These are phyloP conservation scores for Phytophthora vignae DNA, from an alignment of 352 stramenopile genomes.

Conservation along the genomic window DNA sequence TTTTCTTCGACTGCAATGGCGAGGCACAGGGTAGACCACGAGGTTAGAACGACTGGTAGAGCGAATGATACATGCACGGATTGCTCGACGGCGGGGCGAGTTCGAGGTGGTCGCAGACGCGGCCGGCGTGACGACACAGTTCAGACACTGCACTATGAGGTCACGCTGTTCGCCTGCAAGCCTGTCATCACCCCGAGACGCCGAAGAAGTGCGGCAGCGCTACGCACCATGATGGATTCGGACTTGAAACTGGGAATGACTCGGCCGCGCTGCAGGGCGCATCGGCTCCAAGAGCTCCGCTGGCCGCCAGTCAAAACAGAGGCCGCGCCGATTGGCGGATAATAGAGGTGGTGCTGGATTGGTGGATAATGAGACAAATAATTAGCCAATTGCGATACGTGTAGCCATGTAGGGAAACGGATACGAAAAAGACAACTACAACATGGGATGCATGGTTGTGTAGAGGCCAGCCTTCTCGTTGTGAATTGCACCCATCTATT, in stretches of 20 bases:
- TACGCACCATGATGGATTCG: constrained; percentile 89
- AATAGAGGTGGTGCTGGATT: not conserved
- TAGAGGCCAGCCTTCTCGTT: too few relatives aligned
- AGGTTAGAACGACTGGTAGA: constrained; percentile 1
- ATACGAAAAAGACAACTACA: not conserved
- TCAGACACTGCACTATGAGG: not conserved
- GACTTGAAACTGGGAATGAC: constrained; percentile 86
- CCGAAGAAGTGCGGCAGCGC: not conserved
- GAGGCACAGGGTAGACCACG: not conserved
- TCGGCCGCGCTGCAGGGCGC: not conserved
- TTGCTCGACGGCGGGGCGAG: not conserved
- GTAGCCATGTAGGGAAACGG: not conserved
- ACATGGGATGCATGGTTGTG: too few relatives aligned
- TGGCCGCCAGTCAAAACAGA: constrained; percentile 35
- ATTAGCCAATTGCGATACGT: not conserved
- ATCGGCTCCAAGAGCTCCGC: not conserved
- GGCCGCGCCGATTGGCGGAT: constrained; percentile 26
- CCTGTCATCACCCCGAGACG: not conserved
- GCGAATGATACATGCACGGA: not conserved
- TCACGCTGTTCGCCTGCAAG: not conserved
- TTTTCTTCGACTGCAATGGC: constrained; percentile 78
- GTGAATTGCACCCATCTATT: too few relatives aligned
- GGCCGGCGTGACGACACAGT: constrained; percentile 6
- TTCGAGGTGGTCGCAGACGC: not conserved
- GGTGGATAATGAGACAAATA: not conserved